Conservation (phyloP, 306 rosid genomes). For the Herpetospermum pedunculosum region DNA sequence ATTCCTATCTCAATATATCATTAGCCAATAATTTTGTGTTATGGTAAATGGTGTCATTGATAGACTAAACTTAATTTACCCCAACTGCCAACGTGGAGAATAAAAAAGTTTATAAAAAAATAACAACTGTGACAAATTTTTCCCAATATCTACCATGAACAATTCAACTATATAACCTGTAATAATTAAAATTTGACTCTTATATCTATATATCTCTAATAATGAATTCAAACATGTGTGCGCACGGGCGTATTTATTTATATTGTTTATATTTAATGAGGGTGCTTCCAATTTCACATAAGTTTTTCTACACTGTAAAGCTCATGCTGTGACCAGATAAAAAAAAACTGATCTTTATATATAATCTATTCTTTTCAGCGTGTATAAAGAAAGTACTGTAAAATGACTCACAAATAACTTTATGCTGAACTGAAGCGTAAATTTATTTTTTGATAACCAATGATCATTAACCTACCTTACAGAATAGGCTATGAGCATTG, state of each 20-base stretch:
- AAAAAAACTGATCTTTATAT: background rate
- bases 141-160: background rate
- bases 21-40: background rate
- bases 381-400: background rate
- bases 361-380: background rate
- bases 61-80: background rate
- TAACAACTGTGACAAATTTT: background rate
- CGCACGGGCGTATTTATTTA: no score
- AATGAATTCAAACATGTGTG: no score
- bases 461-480: constrained; percentile 44
- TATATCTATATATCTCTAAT: background rate
- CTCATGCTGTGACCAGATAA: background rate
- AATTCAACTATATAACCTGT: background rate
- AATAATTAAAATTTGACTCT: background rate
- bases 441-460: background rate
- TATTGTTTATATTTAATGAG: background rate
- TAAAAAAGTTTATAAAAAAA: background rate
- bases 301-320: background rate
- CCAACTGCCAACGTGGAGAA: background rate
- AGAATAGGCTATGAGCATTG: constrained; percentile 77
- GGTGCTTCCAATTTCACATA: background rate
- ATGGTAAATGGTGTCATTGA: background rate
- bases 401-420: background rate
- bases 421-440: background rate
- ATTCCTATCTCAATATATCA: background rate